phyloP scores from a whole-genome alignment of 768 basidiomycete species.

The Psilocybe subaeruginosa region DNA sequence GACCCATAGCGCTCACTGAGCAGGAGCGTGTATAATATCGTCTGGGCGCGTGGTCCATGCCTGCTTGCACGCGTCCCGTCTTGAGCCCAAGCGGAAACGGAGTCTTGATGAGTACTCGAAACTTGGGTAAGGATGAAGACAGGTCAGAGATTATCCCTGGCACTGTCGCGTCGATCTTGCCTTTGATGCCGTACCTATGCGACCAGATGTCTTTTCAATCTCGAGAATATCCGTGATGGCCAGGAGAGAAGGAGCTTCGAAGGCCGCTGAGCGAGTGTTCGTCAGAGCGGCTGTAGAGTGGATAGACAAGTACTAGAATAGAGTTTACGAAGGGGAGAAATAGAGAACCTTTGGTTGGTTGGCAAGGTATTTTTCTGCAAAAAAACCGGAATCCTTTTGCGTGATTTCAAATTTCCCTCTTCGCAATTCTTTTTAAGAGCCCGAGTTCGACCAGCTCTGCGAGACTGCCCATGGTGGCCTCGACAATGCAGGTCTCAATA shows the following conservation, averaged over 20 bases:
- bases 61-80: constrained; percentile 76
- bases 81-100: constrained; percentile 94
- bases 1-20: constrained; percentile 90
- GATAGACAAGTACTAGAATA: background rate
- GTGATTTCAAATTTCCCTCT: constrained; percentile 58
- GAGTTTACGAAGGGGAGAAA: background rate
- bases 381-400: constrained; percentile 71
- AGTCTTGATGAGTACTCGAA: constrained; percentile 24
- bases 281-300: constrained; percentile 68
- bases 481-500: constrained; percentile 62
- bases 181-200: constrained; percentile 92
- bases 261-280: constrained; percentile 60
- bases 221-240: constrained; percentile 81
- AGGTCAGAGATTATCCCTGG: constrained; percentile 62
- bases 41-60: constrained; percentile 96
- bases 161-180: constrained; percentile 92
- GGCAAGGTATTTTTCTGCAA: constrained; percentile 69
- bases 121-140: constrained; percentile 1
- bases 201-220: constrained; percentile 97
- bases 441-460: constrained; percentile 67
- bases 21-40: constrained; percentile 93
- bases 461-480: constrained; percentile 54
- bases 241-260: constrained; percentile 54
- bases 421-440: constrained; percentile 62
- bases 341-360: constrained; percentile 62